phyloP scores from a whole-genome alignment of 177 flowering plant species.

The Telopea speciosissima region DNA sequence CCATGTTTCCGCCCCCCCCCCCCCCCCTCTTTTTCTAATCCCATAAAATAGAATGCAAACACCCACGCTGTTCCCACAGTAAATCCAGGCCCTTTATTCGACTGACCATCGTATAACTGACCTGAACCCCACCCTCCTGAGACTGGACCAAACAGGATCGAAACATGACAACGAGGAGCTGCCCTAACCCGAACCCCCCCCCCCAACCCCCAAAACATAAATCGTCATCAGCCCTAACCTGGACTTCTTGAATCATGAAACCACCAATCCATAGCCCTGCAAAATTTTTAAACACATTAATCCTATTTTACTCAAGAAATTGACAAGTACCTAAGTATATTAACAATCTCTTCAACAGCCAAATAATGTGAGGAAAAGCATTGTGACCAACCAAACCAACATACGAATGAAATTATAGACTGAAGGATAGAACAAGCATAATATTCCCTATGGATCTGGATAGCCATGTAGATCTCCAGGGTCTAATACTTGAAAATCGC shows the following conservation, averaged over 20 bases:
- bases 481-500: background rate
- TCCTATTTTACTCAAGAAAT: background rate
- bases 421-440: background rate
- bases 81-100: background rate
- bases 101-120: constrained; percentile 6
- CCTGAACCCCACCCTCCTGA: background rate
- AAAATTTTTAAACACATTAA: constrained; percentile 1
- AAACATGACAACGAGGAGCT: constrained; percentile 9
- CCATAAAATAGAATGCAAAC: background rate
- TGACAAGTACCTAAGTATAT: too few species aligned
- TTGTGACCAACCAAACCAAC: too few species aligned
- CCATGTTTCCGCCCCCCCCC: background rate
- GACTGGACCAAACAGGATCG: constrained; percentile 13
- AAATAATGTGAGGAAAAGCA: too few species aligned
- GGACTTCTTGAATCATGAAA: background rate
- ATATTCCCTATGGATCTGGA: background rate
- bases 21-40: too few species aligned
- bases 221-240: constrained; percentile 1
- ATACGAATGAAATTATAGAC: too few species aligned
- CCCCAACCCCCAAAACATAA: background rate
- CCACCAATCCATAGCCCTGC: constrained; percentile 18
- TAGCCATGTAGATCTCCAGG: background rate
- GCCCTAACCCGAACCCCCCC: constrained; percentile 1
- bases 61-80: background rate
- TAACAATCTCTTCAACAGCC: too few species aligned